Conservation (phyloP, 2,329 filamentous ascomycete genomes). For the Nannizziopsis arthrosporioides region DNA sequence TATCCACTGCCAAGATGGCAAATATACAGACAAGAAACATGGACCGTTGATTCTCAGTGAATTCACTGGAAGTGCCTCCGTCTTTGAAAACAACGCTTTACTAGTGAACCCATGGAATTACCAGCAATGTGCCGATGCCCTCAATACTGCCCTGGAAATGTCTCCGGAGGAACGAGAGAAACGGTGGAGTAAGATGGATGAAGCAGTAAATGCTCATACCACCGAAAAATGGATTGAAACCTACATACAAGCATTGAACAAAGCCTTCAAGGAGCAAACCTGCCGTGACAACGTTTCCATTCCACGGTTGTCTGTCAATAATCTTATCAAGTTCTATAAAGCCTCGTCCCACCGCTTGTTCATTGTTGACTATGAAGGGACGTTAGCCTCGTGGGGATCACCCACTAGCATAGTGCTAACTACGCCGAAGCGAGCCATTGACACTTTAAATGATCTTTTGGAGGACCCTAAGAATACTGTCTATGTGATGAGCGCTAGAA, state of each 20-base stretch:
- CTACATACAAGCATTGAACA: conserved; percentile 58
- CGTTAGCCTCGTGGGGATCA: conserved; percentile 74
- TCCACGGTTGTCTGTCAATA: conserved; percentile 63
- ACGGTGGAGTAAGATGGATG: conserved; percentile 63
- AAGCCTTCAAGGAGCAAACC: conserved; percentile 73
- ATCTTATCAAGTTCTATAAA: conserved; percentile 55
- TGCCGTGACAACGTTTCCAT: conserved; percentile 75
- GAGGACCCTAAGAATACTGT: conserved; percentile 71
- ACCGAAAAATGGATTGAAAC: conserved; percentile 77
- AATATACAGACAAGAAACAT: conserved; percentile 60
- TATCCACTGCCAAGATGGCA: conserved; percentile 82
- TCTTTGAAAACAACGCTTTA: conserved; percentile 71
- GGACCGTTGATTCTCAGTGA: conserved; percentile 86
- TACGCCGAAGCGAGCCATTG: conserved; percentile 73
- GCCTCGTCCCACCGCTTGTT: conserved; percentile 60
- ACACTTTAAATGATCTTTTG: conserved; percentile 69
- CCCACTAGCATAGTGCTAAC: conserved; percentile 74
- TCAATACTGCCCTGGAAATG: conserved; percentile 76
- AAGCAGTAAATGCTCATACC: conserved; percentile 66
- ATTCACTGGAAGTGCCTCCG: conserved; percentile 80
- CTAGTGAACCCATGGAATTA: conserved; percentile 95
- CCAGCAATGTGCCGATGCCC: conserved; percentile 71
- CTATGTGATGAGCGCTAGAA: conserved; percentile 86
- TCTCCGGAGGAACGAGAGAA: conserved; percentile 56
- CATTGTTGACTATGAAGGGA: conserved; percentile 88